Base-by-base conservation (phyloP, 1,139 yeast species). In the Yamadazyma blattariae region DNA sequence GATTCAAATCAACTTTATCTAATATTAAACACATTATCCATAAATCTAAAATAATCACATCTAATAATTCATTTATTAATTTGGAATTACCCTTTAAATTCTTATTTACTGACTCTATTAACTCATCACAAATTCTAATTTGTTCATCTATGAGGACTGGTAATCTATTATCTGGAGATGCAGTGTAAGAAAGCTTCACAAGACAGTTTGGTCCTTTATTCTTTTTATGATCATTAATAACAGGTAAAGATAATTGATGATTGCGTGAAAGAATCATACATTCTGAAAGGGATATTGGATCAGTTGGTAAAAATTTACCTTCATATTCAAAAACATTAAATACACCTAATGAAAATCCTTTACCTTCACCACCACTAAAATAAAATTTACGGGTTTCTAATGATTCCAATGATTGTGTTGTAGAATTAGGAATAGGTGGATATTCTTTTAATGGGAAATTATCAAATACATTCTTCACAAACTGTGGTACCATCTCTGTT, bases 81-180 rank as follows among this genome's bases (percentile, higher is more conserved):
- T 27, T 31, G 34, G 40, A 27, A 41, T 43, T 19, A 33, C 11
- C 15, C 28, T 36, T 12, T 20, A 33, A n/a, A 16, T 19, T 30
- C 2, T 22, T 15, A 18, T 16, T 27, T 7, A 20, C 19, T 8
- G 29, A 28, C 7, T 20, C 17, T 12, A 30, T 7, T 11, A 53
- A 30, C 12, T 43, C 42, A 7, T 39, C 39, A 15, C 35, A 37
- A 0, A 60, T 48, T 16, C 54, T 51, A 11, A 70, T 48, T 14
- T 47, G 48, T 38, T 69, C 73, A 42, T 72, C 77, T 3, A 74
- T 55, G 3, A 74, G 48, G 2, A 73, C 52, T 1, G 79, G 79
- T 16, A 74, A 51, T 27, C 61, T 59, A 27, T 61, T 59, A 37
- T 69, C 67, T 3, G 67, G 59, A 0, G 79, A 56, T 7, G 72